Evolutionary conservation across 768 basidiomycete species (phyloP), one percentile per base, ranked within the genome.

Genomic region (Dentipellis sp.): DNA sequence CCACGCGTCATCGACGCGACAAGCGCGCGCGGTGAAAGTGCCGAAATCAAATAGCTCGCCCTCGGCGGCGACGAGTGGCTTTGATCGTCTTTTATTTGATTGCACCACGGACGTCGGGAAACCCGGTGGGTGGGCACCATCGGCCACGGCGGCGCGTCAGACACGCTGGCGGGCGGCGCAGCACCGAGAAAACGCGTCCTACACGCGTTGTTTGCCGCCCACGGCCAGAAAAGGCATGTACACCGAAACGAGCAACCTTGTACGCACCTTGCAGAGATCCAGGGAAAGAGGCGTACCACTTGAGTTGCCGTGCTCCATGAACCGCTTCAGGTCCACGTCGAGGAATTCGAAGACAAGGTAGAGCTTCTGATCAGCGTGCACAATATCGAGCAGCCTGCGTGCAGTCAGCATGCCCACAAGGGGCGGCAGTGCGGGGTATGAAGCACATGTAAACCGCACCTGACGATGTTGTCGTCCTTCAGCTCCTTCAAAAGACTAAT

Each of bases 301-400:
- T 66, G 78, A 81, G 67, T 80, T 94, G 52, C 86, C 84, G 38
- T 83, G 83, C 68, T 98, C 97, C 82, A 98, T 97, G 72, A 94
- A 99, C 36, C 89, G 81, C 71, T 99, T 99, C 59, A 99, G 73
- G 72, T 99, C 97, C 56, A 94, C 86, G 67, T 99, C 94, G 55
- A 99, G 79, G 71, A 94, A 98, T 72, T 99, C 97, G 67, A 94
- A 97, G 36, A 99, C 97, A 58, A 99, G 84, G 73, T 94, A 99
- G 35, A 99, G 80, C 70, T 97, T 97, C 71, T 94, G 87, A 70
- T 99, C 97, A 11, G 88, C 88, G 67, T 98, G 95, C 3, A 98
- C 91, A 63, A 98, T 97, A 71, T 99, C 94, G 53, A 97, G 76
- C 59, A 98, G 76, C 69, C 97, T 98, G 16, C 35, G 42, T 21